Percentiles rank a stretch among this genome's conserved stretches.
Evolutionary conservation across 768 basidiomycete genomes (phyloP).

Genomic region (Lyophyllum shimeji): DNA sequence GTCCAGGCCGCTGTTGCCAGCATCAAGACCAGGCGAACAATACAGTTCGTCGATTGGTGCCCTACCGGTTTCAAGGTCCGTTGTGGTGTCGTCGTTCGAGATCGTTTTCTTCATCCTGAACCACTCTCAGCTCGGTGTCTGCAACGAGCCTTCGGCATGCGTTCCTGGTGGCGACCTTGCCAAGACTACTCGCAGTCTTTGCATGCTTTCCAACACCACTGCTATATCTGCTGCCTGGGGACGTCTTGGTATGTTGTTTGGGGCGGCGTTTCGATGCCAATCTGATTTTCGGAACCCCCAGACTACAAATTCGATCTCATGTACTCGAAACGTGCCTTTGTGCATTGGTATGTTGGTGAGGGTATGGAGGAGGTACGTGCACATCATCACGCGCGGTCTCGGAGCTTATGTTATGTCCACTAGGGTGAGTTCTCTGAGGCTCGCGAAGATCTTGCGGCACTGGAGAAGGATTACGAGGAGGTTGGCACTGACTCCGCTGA

Average conservation of each 20-base stretch:
- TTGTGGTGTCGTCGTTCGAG: background rate
- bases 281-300: slow-evolving; percentile 23
- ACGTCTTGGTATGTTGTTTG: slow-evolving; percentile 57
- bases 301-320: slow-evolving; percentile 99
- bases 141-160: slow-evolving; percentile 91
- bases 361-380: slow-evolving; percentile 90
- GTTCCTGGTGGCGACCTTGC: slow-evolving; percentile 96
- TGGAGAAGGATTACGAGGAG: slow-evolving; percentile 95
- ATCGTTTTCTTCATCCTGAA: slow-evolving; percentile 14
- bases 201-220: slow-evolving; percentile 97
- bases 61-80: slow-evolving; percentile 91
- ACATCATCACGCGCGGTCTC: background rate
- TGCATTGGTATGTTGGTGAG: slow-evolving; percentile 96
- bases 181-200: slow-evolving; percentile 89
- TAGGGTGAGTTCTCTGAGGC: slow-evolving; percentile 97
- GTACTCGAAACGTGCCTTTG: slow-evolving; percentile 93
- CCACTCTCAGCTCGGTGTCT: slow-evolving; percentile 79
- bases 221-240: slow-evolving; percentile 95
- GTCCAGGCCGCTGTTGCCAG: slow-evolving; percentile 88
- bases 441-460: slow-evolving; percentile 94
- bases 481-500: slow-evolving; percentile 79
- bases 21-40: slow-evolving; percentile 97
- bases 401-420: background rate
- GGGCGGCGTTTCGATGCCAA: background rate
- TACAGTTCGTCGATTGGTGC: slow-evolving; percentile 99